A percentile compares a stretch with the other conserved stretches of the same genome.
Conservation (phyloP, 139 green algal genomes). For the Chlorella sp. region DNA sequence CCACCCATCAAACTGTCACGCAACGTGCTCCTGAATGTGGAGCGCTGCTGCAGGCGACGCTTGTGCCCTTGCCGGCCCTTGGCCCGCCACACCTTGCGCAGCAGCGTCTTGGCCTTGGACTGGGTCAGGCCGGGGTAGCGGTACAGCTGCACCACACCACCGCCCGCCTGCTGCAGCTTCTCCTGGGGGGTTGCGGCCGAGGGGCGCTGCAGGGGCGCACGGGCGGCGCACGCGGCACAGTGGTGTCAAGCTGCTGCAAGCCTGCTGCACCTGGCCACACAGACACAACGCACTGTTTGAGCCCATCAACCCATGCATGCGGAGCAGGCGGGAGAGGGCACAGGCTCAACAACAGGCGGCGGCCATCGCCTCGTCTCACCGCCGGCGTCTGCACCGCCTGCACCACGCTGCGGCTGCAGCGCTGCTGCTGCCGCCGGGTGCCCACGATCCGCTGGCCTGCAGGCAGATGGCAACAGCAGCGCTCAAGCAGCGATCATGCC, state of each 20-base stretch:
- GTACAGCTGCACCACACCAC: constrained; percentile 86
- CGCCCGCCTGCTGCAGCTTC: constrained; percentile 26
- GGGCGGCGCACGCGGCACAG: too few species aligned
- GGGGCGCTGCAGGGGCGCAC: constrained; percentile 6
- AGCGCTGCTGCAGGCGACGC: too few species aligned
- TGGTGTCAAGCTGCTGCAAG: not conserved
- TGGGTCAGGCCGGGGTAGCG: constrained; percentile 78
- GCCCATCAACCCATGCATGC: not conserved
- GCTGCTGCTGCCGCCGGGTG: not conserved
- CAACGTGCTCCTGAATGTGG: too few species aligned
- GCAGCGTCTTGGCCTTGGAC: constrained; percentile 73
- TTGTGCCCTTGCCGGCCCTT: too few species aligned
- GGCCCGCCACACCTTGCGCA: constrained; percentile 65
- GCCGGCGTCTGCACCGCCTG: constrained; percentile 5
- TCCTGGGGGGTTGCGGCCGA: not conserved
- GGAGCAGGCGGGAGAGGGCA: not conserved
- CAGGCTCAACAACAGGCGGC: not conserved
- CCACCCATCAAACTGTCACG: too few species aligned
- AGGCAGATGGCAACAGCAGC: not conserved
- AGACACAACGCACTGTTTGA: not conserved
- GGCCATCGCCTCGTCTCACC: not conserved
- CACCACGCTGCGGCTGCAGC: not conserved
- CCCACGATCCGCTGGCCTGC: constrained; percentile 9
- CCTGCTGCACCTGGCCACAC: not conserved
- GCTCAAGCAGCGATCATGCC: too few species aligned